These are phyloP conservation scores for Aspergillus pseudoglaucus DNA, from an alignment of 2,329 filamentous ascomycete genomes.

Conservation along the genomic window DNA sequence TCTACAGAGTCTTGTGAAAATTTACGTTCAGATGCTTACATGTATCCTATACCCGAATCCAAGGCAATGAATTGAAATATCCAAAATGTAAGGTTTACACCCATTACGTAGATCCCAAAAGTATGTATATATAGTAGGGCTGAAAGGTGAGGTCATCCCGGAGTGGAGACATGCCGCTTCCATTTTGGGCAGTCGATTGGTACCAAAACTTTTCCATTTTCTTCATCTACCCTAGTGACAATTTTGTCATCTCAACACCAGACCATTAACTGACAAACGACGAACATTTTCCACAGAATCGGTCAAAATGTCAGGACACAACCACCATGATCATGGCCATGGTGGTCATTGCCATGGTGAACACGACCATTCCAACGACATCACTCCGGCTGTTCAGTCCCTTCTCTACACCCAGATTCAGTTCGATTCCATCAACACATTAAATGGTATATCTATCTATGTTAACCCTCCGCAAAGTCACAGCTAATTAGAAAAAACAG, in stretches of 20 bases:
- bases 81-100: background rate
- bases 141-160: background rate
- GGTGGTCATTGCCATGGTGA: slow-evolving; percentile 44
- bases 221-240: background rate
- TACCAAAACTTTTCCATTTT: background rate
- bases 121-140: background rate
- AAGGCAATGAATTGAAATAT: background rate
- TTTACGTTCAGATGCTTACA: background rate
- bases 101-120: background rate
- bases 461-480: background rate
- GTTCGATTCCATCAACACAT: slow-evolving; percentile 74
- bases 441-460: slow-evolving; percentile 56
- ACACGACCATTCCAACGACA: slow-evolving; percentile 88
- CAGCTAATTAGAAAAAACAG: slow-evolving; percentile 11
- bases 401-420: slow-evolving; percentile 89
- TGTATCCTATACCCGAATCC: background rate
- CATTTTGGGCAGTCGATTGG: background rate
- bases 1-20: slow-evolving; percentile 56
- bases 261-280: background rate
- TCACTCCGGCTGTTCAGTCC: slow-evolving; percentile 82
- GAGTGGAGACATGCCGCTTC: background rate
- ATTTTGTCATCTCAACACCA: background rate
- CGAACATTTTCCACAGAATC: background rate
- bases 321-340: slow-evolving; percentile 35
- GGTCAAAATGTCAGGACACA: slow-evolving; percentile 28